Base-by-base conservation (phyloP, 78 protist species). In the Bigelowiella natans region DNA sequence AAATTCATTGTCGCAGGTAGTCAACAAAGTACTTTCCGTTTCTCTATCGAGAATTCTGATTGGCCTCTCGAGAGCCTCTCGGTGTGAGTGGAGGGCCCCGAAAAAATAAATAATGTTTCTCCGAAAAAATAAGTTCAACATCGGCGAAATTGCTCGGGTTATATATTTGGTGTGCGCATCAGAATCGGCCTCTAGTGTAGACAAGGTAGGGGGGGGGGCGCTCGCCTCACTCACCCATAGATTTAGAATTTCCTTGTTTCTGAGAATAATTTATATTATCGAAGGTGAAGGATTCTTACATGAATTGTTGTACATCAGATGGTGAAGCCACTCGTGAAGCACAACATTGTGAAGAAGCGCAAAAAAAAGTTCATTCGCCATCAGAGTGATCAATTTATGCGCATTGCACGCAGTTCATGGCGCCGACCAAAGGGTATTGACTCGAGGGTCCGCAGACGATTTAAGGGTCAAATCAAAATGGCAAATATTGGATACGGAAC, bases 371-470 rank as follows among this genome's bases (percentile, higher is more conserved):
- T 98, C 97, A 91, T 37, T 83, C 96, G 99, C 89, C 95, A 94
- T 95, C 98, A 96, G 93, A 93, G 96, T 37, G 98, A 98, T 89
- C 93, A 95, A 83, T 95, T 89, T 93, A 91, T 39, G 11, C 86
- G 86, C 36, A 85, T 95, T 40, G 95, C 96, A 7, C 88, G 95
- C 96, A 37, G n/a, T 37, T 36, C 91, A 82, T 97, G 99, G 99
- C 83, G 99, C 83, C 90, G 82, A 90, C 98, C 98, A 83, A 82
- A 89, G 39, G 99, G 99, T 97, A 98, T 98, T 92, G 99, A 98
- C 93, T 90, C 86, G 93, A 92, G 97, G 91, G 94, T 96, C 73
- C 97, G 99, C 87, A 90, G 99, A 31, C 93, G 95, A 51, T 97
- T 93, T 95, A 87, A 93, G 86, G 99, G 99, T 38, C 39, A 88